Percentiles rank a stretch among this genome's conserved stretches.
phyloP scores from a whole-genome alignment of 352 stramenopile species.

The Phytophthora sojae region DNA sequence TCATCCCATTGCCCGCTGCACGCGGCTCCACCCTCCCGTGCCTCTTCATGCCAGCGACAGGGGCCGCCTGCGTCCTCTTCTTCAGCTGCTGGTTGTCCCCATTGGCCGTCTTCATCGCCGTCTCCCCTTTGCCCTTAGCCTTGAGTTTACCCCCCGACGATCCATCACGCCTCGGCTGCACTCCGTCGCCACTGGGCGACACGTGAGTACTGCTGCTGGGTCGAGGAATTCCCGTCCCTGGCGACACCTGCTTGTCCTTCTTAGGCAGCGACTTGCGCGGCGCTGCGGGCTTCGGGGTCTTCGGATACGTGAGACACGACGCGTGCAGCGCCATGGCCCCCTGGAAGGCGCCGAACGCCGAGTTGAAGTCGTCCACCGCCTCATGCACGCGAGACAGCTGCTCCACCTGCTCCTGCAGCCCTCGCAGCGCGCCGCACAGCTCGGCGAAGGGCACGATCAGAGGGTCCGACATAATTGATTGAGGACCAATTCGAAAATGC shows the following conservation, averaged over 20 bases:
- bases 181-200: constrained; percentile 6
- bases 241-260: constrained; percentile 20
- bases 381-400: constrained; percentile 74
- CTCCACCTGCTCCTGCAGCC: constrained; percentile 71
- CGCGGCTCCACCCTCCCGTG: constrained; percentile 29
- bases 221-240: constrained; percentile 49
- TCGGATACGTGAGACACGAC: constrained; percentile 75
- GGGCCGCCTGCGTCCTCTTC: not conserved
- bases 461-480: constrained; percentile 36
- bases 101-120: constrained; percentile 5
- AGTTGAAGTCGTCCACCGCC: constrained; percentile 80
- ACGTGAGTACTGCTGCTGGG: constrained; percentile 27
- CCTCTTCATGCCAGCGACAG: constrained; percentile 25
- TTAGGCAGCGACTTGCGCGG: constrained; percentile 6
- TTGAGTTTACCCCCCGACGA: constrained; percentile 8
- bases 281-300: constrained; percentile 18
- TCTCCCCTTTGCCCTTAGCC: constrained; percentile 11
- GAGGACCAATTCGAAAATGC: constrained; percentile 12
- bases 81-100: constrained; percentile 15
- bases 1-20: constrained; percentile 19
- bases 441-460: constrained; percentile 61
- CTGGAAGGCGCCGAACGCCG: constrained; percentile 77
- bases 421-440: constrained; percentile 70
- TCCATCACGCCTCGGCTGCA: constrained; percentile 1
- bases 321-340: constrained; percentile 79